phyloP scores from a whole-genome alignment of 768 basidiomycete species.

The Serendipita sp. region DNA sequence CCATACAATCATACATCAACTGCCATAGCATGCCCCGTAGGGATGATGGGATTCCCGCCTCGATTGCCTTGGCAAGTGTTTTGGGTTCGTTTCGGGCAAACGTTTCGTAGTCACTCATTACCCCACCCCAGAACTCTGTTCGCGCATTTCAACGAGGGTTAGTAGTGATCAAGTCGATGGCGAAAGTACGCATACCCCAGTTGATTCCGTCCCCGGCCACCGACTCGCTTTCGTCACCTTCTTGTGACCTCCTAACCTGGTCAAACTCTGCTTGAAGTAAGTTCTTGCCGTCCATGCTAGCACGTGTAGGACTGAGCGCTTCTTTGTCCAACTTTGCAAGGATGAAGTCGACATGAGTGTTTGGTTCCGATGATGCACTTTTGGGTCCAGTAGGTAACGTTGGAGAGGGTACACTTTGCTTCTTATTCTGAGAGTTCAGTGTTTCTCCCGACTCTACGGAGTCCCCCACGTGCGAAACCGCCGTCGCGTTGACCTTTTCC shows the following conservation, averaged over 20 bases:
- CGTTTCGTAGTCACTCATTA: slow-evolving; percentile 83
- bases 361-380: slow-evolving; percentile 13
- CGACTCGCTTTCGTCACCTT: slow-evolving; percentile 20
- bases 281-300: slow-evolving; percentile 46
- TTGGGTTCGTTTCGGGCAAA: slow-evolving; percentile 71
- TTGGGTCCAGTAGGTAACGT: slow-evolving; percentile 17
- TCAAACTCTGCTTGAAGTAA: slow-evolving; percentile 66
- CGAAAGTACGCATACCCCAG: slow-evolving; percentile 44
- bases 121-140: slow-evolving; percentile 86
- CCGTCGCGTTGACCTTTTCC: not conserved
- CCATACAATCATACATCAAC: slow-evolving; percentile 48
- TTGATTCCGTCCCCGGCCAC: slow-evolving; percentile 39
- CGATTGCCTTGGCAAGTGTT: slow-evolving; percentile 76
- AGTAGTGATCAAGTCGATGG: not conserved
- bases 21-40: slow-evolving; percentile 95
- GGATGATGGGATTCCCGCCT: slow-evolving; percentile 76
- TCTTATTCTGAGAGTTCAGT: slow-evolving; percentile 17
- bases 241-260: slow-evolving; percentile 42
- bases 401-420: not conserved
- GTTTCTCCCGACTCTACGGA: slow-evolving; percentile 16
- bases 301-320: slow-evolving; percentile 13
- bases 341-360: slow-evolving; percentile 14
- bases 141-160: slow-evolving; percentile 9
- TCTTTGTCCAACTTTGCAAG: slow-evolving; percentile 14
- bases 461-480: slow-evolving; percentile 12